phyloP scores from a whole-genome alignment of 208 protist genomes.

The Borovskyia barvae region DNA sequence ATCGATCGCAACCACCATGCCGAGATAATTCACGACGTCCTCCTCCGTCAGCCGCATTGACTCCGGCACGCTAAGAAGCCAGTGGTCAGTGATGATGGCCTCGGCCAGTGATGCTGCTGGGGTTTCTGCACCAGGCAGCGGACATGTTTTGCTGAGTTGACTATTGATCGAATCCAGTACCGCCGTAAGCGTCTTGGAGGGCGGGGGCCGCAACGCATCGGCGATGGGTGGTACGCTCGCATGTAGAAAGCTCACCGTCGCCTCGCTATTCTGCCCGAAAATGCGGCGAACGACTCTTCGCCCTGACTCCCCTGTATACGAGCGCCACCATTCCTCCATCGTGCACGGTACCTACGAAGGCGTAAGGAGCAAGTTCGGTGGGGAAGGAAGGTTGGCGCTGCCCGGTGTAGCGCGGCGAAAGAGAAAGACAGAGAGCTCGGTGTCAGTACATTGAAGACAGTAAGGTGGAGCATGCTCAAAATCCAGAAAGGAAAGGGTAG shows the following conservation, averaged over 20 bases:
- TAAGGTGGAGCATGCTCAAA: neutral
- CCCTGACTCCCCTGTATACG: slow-evolving; percentile 22
- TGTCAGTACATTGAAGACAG: too few relatives aligned
- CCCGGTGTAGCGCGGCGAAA: too few relatives aligned
- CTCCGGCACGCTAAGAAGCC: slow-evolving; percentile 57
- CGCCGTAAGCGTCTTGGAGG: too few relatives aligned
- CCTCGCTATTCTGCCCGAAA: slow-evolving; percentile 2
- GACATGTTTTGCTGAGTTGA: too few relatives aligned
- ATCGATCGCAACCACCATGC: slow-evolving; percentile 82
- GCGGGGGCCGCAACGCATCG: too few relatives aligned
- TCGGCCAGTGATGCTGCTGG: neutral
- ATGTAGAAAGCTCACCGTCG: slow-evolving; percentile 8
- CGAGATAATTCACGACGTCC: slow-evolving; percentile 66
- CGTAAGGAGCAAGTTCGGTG: too few relatives aligned
- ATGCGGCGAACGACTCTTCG: slow-evolving; percentile 7
- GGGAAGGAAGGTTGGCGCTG: too few relatives aligned
- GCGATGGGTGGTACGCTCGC: slow-evolving; percentile 21
- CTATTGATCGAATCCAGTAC: too few relatives aligned
- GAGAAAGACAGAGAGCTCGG: too few relatives aligned
- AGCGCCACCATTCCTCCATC: too few relatives aligned
- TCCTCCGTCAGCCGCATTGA: slow-evolving; percentile 26
- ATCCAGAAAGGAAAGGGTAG: neutral
- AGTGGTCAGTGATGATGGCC: slow-evolving; percentile 27
- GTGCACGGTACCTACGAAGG: too few relatives aligned
- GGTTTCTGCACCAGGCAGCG: too few relatives aligned